Evolutionary conservation across 1,139 yeast genomes (phyloP), one percentile per base, ranked within the genome.

Genomic region (Wickerhamiella pararugosa): DNA sequence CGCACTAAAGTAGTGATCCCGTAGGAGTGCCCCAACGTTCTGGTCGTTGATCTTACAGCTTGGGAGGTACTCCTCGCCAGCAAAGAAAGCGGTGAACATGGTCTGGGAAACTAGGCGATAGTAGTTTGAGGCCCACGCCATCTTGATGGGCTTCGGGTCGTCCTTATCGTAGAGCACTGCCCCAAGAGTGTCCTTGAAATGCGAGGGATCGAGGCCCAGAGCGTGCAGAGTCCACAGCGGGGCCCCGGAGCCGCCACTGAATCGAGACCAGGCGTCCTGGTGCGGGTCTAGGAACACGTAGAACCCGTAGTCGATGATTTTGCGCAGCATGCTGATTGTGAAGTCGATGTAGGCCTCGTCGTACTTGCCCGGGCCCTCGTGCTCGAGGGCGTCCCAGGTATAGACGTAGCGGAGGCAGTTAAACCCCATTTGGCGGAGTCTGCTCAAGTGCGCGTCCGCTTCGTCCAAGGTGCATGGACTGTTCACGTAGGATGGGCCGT

Each of bases 221-320:
- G 94, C 92, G 54, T 81, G 79, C n/a, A 84, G 62, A 0, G 96
- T 86, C 97, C 97, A 87, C 60, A 83, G 53, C 0, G 97, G 96
- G 5, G 96, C 94, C 15, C 97, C 97, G 45, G 87, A 78, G 1
- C 97, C 97, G n/a, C 97, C 96, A 11, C 77, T 67, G 56, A 68
- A 82, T 41, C 96, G 65, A 5, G 93, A 79, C 97, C 97, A 87
- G 10, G 80, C 92, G 57, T 87, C 97, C 58, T 87, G 97, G 57
- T 87, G 97, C 2, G 93, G 81, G 54, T 87, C 96, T 47, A 87
- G 57, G 51, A 81, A 76, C 5, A 86, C 87, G 54, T 81, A 82
- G 15, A 87, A 61, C 0, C 93, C 94, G 25, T 78, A 63, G n/a
- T 67, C 59, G 34, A 72, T 67, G 15, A 81, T 68, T 10, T 75